phyloP scores from a whole-genome alignment of 306 rosid species.

The Fragaria vesca region DNA sequence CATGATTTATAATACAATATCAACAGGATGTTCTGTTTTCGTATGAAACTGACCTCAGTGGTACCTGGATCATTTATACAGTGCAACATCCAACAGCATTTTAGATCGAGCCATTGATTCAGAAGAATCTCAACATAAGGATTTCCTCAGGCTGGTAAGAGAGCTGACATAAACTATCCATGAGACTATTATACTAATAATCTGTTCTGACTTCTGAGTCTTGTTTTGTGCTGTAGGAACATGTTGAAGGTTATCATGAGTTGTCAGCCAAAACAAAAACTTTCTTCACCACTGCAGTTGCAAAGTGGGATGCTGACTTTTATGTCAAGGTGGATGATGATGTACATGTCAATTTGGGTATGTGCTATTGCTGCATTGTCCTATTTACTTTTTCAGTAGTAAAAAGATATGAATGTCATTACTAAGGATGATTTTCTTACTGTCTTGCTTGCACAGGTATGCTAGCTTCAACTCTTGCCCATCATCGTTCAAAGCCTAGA shows the following conservation, averaged over 20 bases:
- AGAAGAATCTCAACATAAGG: constrained; percentile 80
- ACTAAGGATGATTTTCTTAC: background rate
- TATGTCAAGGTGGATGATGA: constrained; percentile 97
- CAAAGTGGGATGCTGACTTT: constrained; percentile 92
- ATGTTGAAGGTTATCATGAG: constrained; percentile 97
- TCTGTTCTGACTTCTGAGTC: constrained; percentile 17
- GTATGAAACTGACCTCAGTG: constrained; percentile 36
- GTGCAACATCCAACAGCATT: constrained; percentile 98
- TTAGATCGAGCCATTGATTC: constrained; percentile 97
- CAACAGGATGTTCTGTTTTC: constrained; percentile 5
- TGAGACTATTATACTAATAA: constrained; percentile 12
- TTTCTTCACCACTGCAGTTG: constrained; percentile 90
- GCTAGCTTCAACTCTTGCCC: constrained; percentile 80
- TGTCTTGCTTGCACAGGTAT: constrained; percentile 54
- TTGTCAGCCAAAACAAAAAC: constrained; percentile 90
- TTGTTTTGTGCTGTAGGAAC: constrained; percentile 60
- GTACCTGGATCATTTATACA: constrained; percentile 39
- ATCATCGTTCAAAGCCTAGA: constrained; percentile 86
- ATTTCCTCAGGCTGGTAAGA: constrained; percentile 62
- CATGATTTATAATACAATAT: background rate
- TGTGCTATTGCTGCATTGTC: constrained; percentile 15
- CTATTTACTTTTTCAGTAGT: background rate
- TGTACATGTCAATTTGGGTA: constrained; percentile 98
- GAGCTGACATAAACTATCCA: background rate
- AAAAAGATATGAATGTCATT: background rate